Evolutionary conservation across 257 asterid species (phyloP).

Genomic region (Solanum sejunctum): DNA sequence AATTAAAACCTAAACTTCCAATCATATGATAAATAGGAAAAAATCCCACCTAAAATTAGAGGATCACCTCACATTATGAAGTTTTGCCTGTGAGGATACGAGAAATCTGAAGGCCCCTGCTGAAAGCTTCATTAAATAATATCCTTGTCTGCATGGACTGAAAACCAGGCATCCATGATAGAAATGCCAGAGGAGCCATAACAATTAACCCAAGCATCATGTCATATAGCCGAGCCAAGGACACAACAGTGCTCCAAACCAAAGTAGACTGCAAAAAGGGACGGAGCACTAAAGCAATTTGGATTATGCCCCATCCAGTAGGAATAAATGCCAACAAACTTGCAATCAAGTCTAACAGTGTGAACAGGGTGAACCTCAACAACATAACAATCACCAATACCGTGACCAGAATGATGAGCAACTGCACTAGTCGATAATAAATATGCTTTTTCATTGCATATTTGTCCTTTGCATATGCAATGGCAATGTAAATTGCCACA

Average conservation of each 20-base stretch:
- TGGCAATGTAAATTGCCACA: conserved; percentile 41
- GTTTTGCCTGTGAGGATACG: conserved; percentile 79
- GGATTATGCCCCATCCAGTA: conserved; percentile 95
- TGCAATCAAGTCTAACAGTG: conserved; percentile 37
- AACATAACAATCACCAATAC: conserved; percentile 37
- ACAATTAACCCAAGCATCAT: conserved; percentile 75
- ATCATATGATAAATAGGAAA: not conserved
- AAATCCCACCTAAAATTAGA: not conserved
- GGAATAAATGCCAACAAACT: conserved; percentile 88
- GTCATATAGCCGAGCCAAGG: conserved; percentile 84
- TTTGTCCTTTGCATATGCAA: conserved; percentile 71
- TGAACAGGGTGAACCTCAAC: conserved; percentile 35
- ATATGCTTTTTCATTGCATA: conserved; percentile 64
- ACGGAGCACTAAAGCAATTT: conserved; percentile 76
- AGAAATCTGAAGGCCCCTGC: conserved; percentile 94
- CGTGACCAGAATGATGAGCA: conserved; percentile 41
- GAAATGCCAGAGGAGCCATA: conserved; percentile 72
- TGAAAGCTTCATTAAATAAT: conserved; percentile 77
- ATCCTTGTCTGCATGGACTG: conserved; percentile 89
- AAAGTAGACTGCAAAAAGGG: conserved; percentile 71
- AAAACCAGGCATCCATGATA: conserved; percentile 97
- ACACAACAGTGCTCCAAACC: conserved; percentile 84
- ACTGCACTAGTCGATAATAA: conserved; percentile 72
- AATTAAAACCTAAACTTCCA: not conserved
- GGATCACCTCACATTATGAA: conserved; percentile 31